A percentile compares a stretch with the other conserved stretches of the same genome.
Conservation (phyloP, 148 eudicot species). For the Simmondsia chinensis region DNA sequence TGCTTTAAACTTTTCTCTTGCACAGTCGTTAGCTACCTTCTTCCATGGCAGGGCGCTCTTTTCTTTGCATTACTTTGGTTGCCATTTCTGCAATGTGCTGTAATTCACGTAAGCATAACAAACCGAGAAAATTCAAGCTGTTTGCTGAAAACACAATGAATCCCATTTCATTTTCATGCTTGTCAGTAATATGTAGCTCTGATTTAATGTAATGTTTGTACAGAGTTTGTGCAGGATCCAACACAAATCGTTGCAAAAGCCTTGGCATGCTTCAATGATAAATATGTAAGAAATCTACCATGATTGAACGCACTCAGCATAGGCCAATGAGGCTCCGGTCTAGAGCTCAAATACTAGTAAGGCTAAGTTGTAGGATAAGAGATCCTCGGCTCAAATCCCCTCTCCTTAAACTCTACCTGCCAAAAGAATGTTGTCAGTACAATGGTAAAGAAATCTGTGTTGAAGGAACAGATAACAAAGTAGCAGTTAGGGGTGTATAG, state of each 20-base stretch:
- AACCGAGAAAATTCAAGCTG: neutral
- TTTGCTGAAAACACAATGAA: neutral
- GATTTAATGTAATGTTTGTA: neutral
- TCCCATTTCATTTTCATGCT: neutral
- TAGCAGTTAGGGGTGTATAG: no score
- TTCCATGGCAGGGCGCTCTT: constrained; percentile 13
- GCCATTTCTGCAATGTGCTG: constrained; percentile 9
- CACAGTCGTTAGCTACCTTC: neutral
- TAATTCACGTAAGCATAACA: constrained; percentile 12
- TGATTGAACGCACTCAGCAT: neutral
- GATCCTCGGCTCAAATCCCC: neutral
- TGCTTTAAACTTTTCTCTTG: constrained; percentile 5
- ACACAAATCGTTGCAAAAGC: constrained; percentile 17
- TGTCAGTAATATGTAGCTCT: neutral
- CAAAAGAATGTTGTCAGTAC: no score
- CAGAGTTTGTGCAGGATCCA: constrained; percentile 29
- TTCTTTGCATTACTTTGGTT: constrained; percentile 10
- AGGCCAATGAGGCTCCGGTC: neutral
- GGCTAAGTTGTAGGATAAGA: neutral
- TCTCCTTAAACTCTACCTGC: no score
- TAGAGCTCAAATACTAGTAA: neutral
- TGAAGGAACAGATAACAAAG: no score
- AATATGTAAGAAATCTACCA: constrained; percentile 20
- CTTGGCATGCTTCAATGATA: constrained; percentile 32
- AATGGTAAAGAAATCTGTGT: no score